Base-by-base conservation (phyloP, 805 yeast genomes). In the Candida ficus region DNA sequence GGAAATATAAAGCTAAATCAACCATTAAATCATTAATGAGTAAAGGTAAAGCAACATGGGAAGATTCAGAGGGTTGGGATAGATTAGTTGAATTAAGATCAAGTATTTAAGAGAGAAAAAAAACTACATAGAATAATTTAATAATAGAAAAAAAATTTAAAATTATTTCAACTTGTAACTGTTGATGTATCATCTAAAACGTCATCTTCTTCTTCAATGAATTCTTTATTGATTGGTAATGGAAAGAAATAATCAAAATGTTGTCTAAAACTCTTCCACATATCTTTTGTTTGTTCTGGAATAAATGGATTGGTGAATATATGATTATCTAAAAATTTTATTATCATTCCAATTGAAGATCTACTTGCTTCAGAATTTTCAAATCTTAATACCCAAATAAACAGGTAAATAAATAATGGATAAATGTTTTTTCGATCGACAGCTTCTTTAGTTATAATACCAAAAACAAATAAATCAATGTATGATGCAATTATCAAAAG, bases 1-100 rank as follows among this genome's bases (percentile, higher is more conserved):
- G 97, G 97, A 83, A 78, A 56, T 85, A 82, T 63, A 88, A 88
- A 58, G 80, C 95, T 2, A 73, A 80, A 46, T 72, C 84, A 13
- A 68, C 85, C 1, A 72, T 89, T 17, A 73, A 95, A 54, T 74
- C 86, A 1, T 66, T 89, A 48, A 72, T 85, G 76, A 79, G 91
- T 14, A 83, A 80, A 56, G 96, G 96, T 8, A 82, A 76, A 52
- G 66, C 69, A 19, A 72, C 72, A 47, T 89, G 96, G 96, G 90
- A 84, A 50, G 88, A 75, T 46, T 69, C 83, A 3, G 80, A 75
- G 27, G 93, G 88, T 2, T 89, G 91, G 86, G 77, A 79, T 31
- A 71, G 68, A 46, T 62, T 89, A 41, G 62, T 67, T 41, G 76
- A 72, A 25, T 33, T 63, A 26, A 62, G 62, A 42, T 22, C 46